Evolutionary conservation across 106 monocot species (phyloP).

Genomic region (Iris macrosiphon): DNA sequence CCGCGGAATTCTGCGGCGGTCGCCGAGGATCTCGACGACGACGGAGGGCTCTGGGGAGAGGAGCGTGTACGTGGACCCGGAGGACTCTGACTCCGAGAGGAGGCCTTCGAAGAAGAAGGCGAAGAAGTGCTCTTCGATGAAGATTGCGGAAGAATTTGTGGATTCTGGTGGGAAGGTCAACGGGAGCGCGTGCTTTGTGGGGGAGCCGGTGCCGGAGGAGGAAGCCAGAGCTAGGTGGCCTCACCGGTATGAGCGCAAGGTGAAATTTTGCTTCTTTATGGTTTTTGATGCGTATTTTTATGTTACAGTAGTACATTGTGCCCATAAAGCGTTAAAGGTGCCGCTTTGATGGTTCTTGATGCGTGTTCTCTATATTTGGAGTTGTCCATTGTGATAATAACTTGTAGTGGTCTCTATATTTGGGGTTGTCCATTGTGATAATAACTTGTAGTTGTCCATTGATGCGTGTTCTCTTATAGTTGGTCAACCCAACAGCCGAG

Average conservation of each 20-base stretch:
- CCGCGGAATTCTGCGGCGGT: neutral
- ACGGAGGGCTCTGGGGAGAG: neutral
- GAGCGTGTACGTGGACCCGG: neutral
- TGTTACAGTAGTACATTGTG: too few relatives aligned
- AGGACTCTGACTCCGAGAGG: neutral
- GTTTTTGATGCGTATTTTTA: too few relatives aligned
- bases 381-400: too few relatives aligned
- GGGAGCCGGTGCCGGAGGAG: constrained; percentile 61
- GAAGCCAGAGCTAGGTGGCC: constrained; percentile 72
- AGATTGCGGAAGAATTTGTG: neutral
- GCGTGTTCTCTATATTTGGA: too few relatives aligned
- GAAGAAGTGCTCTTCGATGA: neutral
- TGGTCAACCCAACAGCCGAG: too few relatives aligned
- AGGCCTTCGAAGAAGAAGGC: neutral
- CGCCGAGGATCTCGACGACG: neutral
- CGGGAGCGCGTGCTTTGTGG: constrained; percentile 42
- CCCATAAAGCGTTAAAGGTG: too few relatives aligned
- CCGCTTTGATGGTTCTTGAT: too few relatives aligned
- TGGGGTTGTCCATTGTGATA: too few relatives aligned
- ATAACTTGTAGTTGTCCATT: too few relatives aligned
- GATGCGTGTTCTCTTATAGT: too few relatives aligned
- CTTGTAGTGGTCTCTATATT: too few relatives aligned
- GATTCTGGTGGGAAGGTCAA: too few relatives aligned
- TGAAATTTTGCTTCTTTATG: constrained; percentile 1
- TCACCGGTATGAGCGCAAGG: constrained; percentile 56